phyloP scores from a whole-genome alignment of 176 grass and related monocot species.

The Cenchrus purpureus region DNA sequence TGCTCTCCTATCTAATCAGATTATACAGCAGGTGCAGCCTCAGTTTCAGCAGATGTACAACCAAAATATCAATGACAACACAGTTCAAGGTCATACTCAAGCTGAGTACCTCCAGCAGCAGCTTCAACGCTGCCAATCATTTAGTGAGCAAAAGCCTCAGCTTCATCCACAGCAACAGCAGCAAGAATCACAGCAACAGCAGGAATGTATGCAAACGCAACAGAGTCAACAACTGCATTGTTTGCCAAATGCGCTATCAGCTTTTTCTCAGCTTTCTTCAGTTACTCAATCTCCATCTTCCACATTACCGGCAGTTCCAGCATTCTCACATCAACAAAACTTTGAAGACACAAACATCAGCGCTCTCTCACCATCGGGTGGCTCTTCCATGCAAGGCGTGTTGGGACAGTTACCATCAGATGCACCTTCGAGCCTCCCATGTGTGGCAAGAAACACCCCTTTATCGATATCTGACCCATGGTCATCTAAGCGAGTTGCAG shows the following conservation, averaged over 20 bases:
- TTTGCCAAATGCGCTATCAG: slow-evolving; percentile 44
- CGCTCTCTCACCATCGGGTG: slow-evolving; percentile 45
- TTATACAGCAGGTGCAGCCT: slow-evolving; percentile 68
- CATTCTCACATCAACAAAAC: slow-evolving; percentile 65
- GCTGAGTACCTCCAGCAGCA: slow-evolving; percentile 64
- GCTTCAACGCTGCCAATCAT: slow-evolving; percentile 51
- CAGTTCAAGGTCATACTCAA: slow-evolving; percentile 62
- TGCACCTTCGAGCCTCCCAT: slow-evolving; percentile 53
- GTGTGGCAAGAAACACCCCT: slow-evolving; percentile 56
- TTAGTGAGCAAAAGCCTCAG: slow-evolving; percentile 60
- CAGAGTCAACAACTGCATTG: slow-evolving; percentile 73
- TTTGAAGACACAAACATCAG: slow-evolving; percentile 60
- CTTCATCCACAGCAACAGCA: slow-evolving; percentile 37
- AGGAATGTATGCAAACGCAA: slow-evolving; percentile 49
- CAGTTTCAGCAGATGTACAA: slow-evolving; percentile 62
- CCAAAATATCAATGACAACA: slow-evolving; percentile 52
- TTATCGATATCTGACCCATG: slow-evolving; percentile 55
- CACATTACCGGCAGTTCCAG: slow-evolving; percentile 48
- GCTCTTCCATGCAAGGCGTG: slow-evolving; percentile 52
- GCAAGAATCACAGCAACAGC: slow-evolving; percentile 51
- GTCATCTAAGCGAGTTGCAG: slow-evolving; percentile 72
- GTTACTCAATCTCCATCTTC: slow-evolving; percentile 48
- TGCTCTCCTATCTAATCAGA: slow-evolving; percentile 59
- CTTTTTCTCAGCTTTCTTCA: slow-evolving; percentile 49
- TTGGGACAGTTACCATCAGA: slow-evolving; percentile 59